Conservation (phyloP, 2,329 filamentous ascomycete species). For the Aureobasidium subglaciale region DNA sequence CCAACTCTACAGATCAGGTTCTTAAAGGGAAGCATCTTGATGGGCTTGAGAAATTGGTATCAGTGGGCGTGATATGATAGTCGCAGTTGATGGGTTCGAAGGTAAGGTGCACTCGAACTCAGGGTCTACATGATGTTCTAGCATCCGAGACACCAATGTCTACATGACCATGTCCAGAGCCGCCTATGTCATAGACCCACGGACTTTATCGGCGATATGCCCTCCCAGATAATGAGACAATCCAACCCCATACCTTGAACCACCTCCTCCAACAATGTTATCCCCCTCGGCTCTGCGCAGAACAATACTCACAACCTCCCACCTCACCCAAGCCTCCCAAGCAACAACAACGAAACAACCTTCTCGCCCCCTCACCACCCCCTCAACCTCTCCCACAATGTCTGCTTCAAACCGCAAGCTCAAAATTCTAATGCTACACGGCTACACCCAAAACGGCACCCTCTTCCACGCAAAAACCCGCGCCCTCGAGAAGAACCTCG, state of each 20-base stretch:
- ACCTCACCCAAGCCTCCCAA: background rate
- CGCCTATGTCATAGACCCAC: slow-evolving; percentile 5
- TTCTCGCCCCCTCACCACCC: background rate
- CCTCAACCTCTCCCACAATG: background rate
- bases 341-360: background rate
- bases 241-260: background rate
- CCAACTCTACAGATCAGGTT: background rate
- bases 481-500: slow-evolving; percentile 72
- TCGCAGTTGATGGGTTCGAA: background rate
- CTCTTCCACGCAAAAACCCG: slow-evolving; percentile 85
- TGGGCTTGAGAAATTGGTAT: background rate
- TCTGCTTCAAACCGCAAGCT: slow-evolving; percentile 24
- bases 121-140: background rate
- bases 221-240: background rate
- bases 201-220: slow-evolving; percentile 8
- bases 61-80: no score
- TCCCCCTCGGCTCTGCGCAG: background rate
- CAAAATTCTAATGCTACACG: slow-evolving; percentile 48
- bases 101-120: background rate
- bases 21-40: background rate
- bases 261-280: background rate
- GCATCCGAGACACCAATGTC: background rate
- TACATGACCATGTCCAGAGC: background rate
- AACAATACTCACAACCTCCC: background rate
- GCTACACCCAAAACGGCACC: slow-evolving; percentile 83